Evolutionary conservation across 164 flowering plant species (phyloP).

Genomic region (Cinnamomum micranthum): DNA sequence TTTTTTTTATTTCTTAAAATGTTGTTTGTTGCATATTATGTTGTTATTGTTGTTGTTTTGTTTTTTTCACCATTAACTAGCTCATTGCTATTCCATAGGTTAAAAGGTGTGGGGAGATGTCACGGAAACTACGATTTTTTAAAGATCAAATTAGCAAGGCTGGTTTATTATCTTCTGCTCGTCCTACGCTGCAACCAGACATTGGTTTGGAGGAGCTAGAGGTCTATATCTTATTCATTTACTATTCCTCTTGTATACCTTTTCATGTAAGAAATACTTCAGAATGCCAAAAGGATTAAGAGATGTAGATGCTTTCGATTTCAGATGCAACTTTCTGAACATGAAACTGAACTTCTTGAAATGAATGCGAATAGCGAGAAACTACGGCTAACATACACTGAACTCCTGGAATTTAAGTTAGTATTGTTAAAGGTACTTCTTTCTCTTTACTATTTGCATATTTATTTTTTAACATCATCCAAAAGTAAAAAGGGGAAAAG

Average conservation of each 20-base stretch:
- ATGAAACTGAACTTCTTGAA: conserved; percentile 86
- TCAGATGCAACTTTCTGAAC: conserved; percentile 82
- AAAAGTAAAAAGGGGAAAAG: too few relatives aligned
- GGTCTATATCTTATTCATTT: conserved; percentile 34
- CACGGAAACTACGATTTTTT: conserved; percentile 77
- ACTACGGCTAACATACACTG: conserved; percentile 71
- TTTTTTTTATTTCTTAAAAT: too few relatives aligned
- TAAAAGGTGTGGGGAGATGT: conserved; percentile 96
- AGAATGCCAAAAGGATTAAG: not conserved
- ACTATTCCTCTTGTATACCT: not conserved
- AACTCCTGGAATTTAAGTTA: conserved; percentile 89
- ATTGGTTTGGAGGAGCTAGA: conserved; percentile 80
- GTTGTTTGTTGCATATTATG: too few relatives aligned
- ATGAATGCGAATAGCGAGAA: conserved; percentile 88
- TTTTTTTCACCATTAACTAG: not conserved
- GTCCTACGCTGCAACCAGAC: conserved; percentile 53
- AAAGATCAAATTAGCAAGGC: conserved; percentile 91
- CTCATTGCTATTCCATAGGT: conserved; percentile 51
- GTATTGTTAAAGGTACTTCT: conserved; percentile 79
- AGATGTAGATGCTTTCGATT: conserved; percentile 16
- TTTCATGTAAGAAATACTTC: conserved; percentile 4
- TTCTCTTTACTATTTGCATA: not conserved
- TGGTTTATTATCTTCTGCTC: conserved; percentile 48
- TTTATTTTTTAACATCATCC: too few relatives aligned
- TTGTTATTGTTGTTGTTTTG: not conserved